Conservation (phyloP, 768 basidiomycete genomes). For the Ephemerocybe angulata region DNA sequence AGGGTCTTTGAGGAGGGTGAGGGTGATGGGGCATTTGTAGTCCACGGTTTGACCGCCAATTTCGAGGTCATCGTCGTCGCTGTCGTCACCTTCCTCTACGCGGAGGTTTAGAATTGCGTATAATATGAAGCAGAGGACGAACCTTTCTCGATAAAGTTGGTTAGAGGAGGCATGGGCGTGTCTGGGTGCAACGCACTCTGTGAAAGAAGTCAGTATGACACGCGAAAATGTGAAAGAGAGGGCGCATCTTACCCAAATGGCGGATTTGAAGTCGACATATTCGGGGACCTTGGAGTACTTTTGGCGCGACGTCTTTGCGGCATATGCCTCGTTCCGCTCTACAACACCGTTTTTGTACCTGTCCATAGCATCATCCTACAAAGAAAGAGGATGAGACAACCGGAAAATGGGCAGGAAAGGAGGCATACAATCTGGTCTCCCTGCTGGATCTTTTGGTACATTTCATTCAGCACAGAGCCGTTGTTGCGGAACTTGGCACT, state of each 20-base stretch:
- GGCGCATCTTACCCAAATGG: slow-evolving; percentile 54
- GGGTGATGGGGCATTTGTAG: slow-evolving; percentile 80
- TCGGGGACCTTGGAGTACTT: slow-evolving; percentile 64
- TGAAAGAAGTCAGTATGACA: slow-evolving; percentile 1
- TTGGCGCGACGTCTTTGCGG: slow-evolving; percentile 65
- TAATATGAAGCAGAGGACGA: slow-evolving; percentile 5
- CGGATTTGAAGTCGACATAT: slow-evolving; percentile 61
- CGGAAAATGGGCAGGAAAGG: not conserved
- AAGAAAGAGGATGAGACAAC: not conserved
- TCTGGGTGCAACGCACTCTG: slow-evolving; percentile 69
- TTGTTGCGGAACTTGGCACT: slow-evolving; percentile 58
- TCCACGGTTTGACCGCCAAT: slow-evolving; percentile 82
- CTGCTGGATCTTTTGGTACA: slow-evolving; percentile 53
- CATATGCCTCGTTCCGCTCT: slow-evolving; percentile 43
- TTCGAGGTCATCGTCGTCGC: slow-evolving; percentile 86
- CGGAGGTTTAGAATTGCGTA: not conserved
- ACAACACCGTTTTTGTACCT: slow-evolving; percentile 49
- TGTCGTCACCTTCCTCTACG: slow-evolving; percentile 77
- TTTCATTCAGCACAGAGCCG: slow-evolving; percentile 45
- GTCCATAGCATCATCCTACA: slow-evolving; percentile 48
- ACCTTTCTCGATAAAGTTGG: slow-evolving; percentile 71
- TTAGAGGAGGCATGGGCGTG: slow-evolving; percentile 71
- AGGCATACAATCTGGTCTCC: slow-evolving; percentile 59
- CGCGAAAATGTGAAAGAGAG: not conserved
- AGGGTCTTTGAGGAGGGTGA: slow-evolving; percentile 65